Percentiles rank a stretch among this genome's conserved stretches.
phyloP scores from a whole-genome alignment of 305 asterid species.

The Rubia tinctorum region DNA sequence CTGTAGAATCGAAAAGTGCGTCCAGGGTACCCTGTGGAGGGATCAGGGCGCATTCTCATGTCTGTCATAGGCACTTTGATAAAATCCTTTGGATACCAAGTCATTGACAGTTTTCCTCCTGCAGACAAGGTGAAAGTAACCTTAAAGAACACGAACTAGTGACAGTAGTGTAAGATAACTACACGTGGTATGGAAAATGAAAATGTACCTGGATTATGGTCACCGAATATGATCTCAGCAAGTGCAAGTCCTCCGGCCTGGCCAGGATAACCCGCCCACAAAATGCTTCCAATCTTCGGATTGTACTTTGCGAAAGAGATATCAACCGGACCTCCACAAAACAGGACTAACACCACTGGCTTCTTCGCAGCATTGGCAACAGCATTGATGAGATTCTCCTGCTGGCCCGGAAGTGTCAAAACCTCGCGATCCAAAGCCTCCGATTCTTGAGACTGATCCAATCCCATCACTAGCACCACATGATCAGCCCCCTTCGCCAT shows the following conservation, averaged over 20 bases:
- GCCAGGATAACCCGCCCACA: constrained; percentile 95
- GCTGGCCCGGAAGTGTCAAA: constrained; percentile 68
- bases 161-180: not conserved
- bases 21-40: constrained; percentile 69
- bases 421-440: constrained; percentile 61
- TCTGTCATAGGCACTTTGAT: constrained; percentile 68
- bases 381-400: constrained; percentile 45
- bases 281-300: constrained; percentile 62
- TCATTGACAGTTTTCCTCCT: constrained; percentile 89
- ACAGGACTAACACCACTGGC: constrained; percentile 63
- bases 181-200: not conserved
- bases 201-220: constrained; percentile 67
- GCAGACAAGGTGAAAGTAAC: not conserved
- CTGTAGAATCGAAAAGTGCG: constrained; percentile 75
- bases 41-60: constrained; percentile 85
- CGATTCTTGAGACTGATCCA: constrained; percentile 62
- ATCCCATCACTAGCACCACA: constrained; percentile 77
- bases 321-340: constrained; percentile 76
- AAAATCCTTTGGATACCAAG: constrained; percentile 86
- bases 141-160: not conserved
- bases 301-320: constrained; percentile 55
- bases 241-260: constrained; percentile 80
- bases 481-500: constrained; percentile 48
- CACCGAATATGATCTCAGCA: constrained; percentile 70
- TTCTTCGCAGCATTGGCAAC: constrained; percentile 61